Evolutionary conservation across 768 basidiomycete genomes (phyloP).

Genomic region (Lyophyllum semitale): DNA sequence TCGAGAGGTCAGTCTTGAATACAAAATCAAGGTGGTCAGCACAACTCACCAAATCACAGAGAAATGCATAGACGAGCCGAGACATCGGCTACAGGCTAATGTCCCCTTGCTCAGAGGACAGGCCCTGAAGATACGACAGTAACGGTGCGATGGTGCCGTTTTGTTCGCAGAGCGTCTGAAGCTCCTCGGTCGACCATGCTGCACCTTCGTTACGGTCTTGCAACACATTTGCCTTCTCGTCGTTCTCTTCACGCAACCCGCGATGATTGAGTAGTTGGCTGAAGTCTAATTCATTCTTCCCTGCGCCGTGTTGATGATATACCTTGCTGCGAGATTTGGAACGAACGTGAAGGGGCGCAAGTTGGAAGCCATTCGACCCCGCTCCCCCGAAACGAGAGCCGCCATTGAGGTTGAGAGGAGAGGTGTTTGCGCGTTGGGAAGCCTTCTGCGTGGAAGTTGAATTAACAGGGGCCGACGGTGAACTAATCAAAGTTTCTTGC

Average conservation of each 20-base stretch:
- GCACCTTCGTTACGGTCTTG: conserved; percentile 41
- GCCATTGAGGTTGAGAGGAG: conserved; percentile 8
- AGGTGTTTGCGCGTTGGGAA: conserved; percentile 31
- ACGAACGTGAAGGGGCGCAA: conserved; percentile 45
- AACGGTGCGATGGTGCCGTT: conserved; percentile 85
- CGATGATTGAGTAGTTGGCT: conserved; percentile 21
- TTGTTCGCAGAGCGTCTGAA: conserved; percentile 84
- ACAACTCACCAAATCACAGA: conserved; percentile 3
- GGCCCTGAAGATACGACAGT: conserved; percentile 62
- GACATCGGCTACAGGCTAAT: conserved; percentile 10
- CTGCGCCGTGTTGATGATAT: conserved; percentile 64
- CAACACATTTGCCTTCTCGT: conserved; percentile 8
- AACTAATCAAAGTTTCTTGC: conserved; percentile 76
- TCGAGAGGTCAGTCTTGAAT: background rate
- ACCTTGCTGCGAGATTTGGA: conserved; percentile 73
- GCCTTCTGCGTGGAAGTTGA: conserved; percentile 22
- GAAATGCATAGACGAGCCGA: background rate
- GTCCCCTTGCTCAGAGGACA: conserved; percentile 41
- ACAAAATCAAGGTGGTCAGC: background rate
- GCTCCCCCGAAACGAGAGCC: conserved; percentile 11
- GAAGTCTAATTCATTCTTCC: conserved; percentile 64
- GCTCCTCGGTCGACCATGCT: conserved; percentile 79
- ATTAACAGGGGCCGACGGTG: conserved; percentile 13
- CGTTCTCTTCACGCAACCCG: conserved; percentile 14
- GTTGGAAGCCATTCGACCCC: conserved; percentile 21